Evolutionary conservation across 78 protist genomes (phyloP).

Genomic region (Mastigamoeba balamuthi): DNA sequence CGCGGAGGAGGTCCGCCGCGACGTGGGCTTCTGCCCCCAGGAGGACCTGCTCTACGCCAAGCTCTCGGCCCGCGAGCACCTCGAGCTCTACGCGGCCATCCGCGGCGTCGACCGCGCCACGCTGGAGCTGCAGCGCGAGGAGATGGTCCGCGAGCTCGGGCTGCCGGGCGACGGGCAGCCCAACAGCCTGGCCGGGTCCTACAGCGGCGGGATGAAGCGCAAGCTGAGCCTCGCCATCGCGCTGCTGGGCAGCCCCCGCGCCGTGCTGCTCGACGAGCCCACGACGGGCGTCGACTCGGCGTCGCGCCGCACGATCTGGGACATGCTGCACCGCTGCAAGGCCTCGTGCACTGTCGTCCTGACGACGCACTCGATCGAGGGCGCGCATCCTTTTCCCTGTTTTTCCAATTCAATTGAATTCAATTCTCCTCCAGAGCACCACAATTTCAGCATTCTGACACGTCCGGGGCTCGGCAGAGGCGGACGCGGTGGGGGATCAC

Average conservation of each 20-base stretch:
- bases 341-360: slow-evolving; percentile 44
- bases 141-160: slow-evolving; percentile 32
- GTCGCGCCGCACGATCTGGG: slow-evolving; percentile 56
- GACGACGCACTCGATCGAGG: slow-evolving; percentile 84
- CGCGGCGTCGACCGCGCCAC: slow-evolving; percentile 17
- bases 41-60: slow-evolving; percentile 51
- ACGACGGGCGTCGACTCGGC: slow-evolving; percentile 41
- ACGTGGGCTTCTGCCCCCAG: slow-evolving; percentile 65
- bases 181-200: not conserved
- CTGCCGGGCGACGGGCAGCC: slow-evolving; percentile 15
- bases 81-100: slow-evolving; percentile 15
- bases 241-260: slow-evolving; percentile 1
- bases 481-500: slow-evolving; percentile 78
- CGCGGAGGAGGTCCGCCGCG: slow-evolving; percentile 7
- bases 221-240: slow-evolving; percentile 27
- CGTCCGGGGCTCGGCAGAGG: slow-evolving; percentile 41
- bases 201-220: slow-evolving; percentile 69
- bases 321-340: slow-evolving; percentile 30
- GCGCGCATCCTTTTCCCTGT: not conserved
- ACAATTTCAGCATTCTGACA: not conserved
- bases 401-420: too few species aligned
- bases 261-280: slow-evolving; percentile 48
- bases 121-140: slow-evolving; percentile 10
- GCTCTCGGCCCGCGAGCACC: slow-evolving; percentile 53
- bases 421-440: too few species aligned